Base-by-base conservation (phyloP, 306 rosid species). In the Sphenostylis stenocarpa region DNA sequence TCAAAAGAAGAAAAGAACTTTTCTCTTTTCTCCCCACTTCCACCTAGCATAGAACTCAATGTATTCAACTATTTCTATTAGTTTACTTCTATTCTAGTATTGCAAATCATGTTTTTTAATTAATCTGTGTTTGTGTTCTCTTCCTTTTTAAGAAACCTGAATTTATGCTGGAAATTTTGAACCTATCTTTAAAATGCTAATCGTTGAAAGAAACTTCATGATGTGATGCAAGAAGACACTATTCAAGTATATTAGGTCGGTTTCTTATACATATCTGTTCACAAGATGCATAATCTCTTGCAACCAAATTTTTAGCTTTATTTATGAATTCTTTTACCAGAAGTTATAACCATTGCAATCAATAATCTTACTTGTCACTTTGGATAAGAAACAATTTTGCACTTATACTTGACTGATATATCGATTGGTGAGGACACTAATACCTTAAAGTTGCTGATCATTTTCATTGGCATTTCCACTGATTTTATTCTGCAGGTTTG, bases 401-500 rank as follows among this genome's bases (percentile, higher is more conserved):
- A 6, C 14, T 21, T 62, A 21, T 52, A 7, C 67, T 76, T 62
- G 12, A 47, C 56, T 12, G 29, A 52, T 77, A 62, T 70, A 82
- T 63, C 71, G 36, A 51, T 33, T 28, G 65, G 76, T 38, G 62
- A 72, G 10, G 19, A 26, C 44, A 34, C 16, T 58, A 48, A 67
- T 64, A 66, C 71, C 39, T 63, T 41, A 60, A 39, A 23, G 65
- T 29, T 15, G 23, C 67, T 60, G n/a, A 29, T 16, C 43, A 29
- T 60, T 60, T 13, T 7, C 70, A 34, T 49, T 73, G 67, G 29
- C 67, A 73, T 68, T 73, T 83, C 70, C 64, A 62, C 13, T 57
- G 29, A 64, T 65, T 80, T 64, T 62, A 13, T 48, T 64, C 52
- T 84, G 84, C 92, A 94, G 98, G 94, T 85, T 83, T 94, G 97